Evolutionary conservation across 495 filamentous ascomycete genomes (phyloP), one percentile per base, ranked within the genome.

Genomic region (Diplogelasinospora grovesii): DNA sequence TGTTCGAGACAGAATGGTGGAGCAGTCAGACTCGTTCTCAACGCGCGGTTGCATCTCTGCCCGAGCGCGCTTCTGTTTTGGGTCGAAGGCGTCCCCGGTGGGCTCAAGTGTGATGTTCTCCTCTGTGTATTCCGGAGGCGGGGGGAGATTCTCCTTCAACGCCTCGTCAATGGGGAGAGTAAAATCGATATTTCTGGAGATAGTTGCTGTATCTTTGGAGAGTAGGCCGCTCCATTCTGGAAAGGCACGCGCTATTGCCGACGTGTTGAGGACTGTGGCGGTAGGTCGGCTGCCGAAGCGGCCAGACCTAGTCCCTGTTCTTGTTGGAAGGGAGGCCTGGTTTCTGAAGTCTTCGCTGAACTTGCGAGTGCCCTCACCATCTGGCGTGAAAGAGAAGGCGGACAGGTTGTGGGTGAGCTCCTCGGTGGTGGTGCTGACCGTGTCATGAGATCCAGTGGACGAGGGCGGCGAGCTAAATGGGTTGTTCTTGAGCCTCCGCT

Each of bases 171-270:
- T 32, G 31, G 53, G 24, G 36, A 47, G 33, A 29, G 48, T 22
- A 36, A 48, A 36, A 22, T 58, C 51, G 22, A 50, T 28, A 23
- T 38, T 57, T 39, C 50, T 42, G 21, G 53, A 43, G 18, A 49
- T 13, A 18, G 20, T 15, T 30, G 44, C 36, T 33, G 22, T 47
- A 36, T 47, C 50, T 35, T 47, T 49, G 45, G 29, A 21, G 25
- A 53, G 45, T 22, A 50, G 52, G 9, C 55, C 51, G 27, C 56
- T 63, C 66, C 66, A 82, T 48, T 82, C 71, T 16, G 80, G 80
- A 57, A 83, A 82, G 36, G 73, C 68, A 49, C 70, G 73, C 16
- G 73, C 75, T 30, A 83, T 64, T 24, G 70, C 77, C 7, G 78
- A 83, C 5, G 78, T 82, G 61, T 82, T 77, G 50, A 82, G 69